Percentiles rank a stretch among this genome's conserved stretches.
Evolutionary conservation across 495 filamentous ascomycete species (phyloP).

Genomic region (Talaromyces liani): DNA sequence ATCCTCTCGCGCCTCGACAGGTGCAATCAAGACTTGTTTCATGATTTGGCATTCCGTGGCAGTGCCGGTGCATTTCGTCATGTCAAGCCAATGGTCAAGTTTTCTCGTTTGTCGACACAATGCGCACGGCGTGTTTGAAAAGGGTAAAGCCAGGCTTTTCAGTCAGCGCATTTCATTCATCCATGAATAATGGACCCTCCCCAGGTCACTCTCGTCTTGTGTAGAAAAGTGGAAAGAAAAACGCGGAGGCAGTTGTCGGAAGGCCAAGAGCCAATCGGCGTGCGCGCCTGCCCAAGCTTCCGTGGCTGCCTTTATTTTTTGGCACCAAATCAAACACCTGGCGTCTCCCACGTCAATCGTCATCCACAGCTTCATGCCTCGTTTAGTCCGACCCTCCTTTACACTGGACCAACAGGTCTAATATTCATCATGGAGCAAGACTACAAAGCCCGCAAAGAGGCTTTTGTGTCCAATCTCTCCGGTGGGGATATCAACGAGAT

Average conservation of each 20-base stretch:
- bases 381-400: not conserved
- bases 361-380: not conserved
- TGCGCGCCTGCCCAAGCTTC: not conserved
- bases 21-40: too few relatives aligned
- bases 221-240: not conserved
- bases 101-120: not conserved
- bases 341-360: not conserved
- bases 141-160: not conserved
- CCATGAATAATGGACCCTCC: not conserved
- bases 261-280: not conserved
- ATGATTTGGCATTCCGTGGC: not conserved
- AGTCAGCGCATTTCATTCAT: not conserved
- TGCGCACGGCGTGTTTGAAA: not conserved
- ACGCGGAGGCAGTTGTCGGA: not conserved
- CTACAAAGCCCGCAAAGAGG: slow-evolving; percentile 89
- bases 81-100: too few relatives aligned
- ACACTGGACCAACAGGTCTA: not conserved
- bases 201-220: not conserved
- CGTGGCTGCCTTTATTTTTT: not conserved
- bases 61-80: too few relatives aligned
- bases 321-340: not conserved
- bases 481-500: slow-evolving; percentile 81
- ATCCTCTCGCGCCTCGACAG: too few relatives aligned
- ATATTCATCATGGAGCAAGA: slow-evolving; percentile 43
- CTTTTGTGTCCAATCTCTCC: slow-evolving; percentile 88